Evolutionary conservation across 306 rosid genomes (phyloP), one percentile per base, ranked within the genome.

Genomic region (Crataegus laevigata): DNA sequence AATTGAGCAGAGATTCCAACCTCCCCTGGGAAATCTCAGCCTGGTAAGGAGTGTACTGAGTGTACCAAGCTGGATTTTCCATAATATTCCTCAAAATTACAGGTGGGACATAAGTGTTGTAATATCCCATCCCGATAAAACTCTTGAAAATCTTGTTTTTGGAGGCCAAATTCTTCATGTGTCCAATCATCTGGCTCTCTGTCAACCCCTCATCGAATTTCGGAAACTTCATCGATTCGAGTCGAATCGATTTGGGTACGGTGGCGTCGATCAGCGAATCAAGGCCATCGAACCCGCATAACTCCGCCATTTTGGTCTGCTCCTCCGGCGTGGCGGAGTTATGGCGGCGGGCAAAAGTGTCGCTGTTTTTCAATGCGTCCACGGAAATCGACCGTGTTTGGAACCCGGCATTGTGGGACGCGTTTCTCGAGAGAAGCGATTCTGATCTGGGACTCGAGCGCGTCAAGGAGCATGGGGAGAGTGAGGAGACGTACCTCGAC

Each of bases 21-120:
- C 99, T 78, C 3, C 99, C 99, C 55, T 96, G 99, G 11, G 99
- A 87, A 65, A 96, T 96, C 94, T 96, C 99, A 60, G 99, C 99
- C 59, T 96, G 99, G 82, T 96, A 96, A 19, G 99, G 99, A 0
- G 99, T 96, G 81, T 96, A 96, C 68, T 96, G 99, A 3, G 99
- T 96, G 73, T 96, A 96, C 99, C 99, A 96, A 66, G 92, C 99
- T 57, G 99, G 99, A 50, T 96, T 96, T 63, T 96, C 99, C 98
- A 96, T 83, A 3, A 96, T 88, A 78, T 96, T 96, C 87, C 99
- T 92, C 90, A 92, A 86, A 74, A 96, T 92, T 67, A 86, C 99
- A 28, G 96, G 97, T 3, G 99, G 99, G 61, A 96, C 99, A 72
- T 88, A 71, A 17, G 99, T 96, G 81, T 96, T 89, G 24, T 90